phyloP scores from a whole-genome alignment of 2,329 filamentous ascomycete species.

The Claviceps sp. region DNA sequence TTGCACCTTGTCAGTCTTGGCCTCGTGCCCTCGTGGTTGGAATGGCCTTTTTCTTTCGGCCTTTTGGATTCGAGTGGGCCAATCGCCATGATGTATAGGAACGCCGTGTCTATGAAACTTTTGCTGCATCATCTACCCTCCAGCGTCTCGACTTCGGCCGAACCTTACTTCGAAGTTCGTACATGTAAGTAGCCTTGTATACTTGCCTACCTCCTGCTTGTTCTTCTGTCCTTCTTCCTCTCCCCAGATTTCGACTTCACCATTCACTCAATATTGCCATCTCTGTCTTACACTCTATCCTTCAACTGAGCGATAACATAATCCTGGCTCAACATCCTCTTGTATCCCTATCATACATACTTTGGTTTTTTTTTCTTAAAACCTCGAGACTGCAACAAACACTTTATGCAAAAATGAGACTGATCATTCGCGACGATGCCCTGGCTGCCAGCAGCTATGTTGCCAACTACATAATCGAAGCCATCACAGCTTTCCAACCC shows the following conservation, averaged over 20 bases:
- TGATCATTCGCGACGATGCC: constrained; percentile 68
- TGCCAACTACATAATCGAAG: constrained; percentile 69
- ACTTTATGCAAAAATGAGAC: constrained; percentile 44
- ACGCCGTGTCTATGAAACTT: background rate
- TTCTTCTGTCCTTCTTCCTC: background rate
- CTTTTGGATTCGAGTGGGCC: too few relatives aligned
- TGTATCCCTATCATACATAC: background rate
- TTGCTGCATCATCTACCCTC: background rate
- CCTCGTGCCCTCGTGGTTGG: background rate
- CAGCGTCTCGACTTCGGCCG: background rate
- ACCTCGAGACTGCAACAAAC: constrained; percentile 8
- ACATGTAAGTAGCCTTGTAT: background rate
- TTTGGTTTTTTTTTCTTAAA: background rate
- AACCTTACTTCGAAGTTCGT: background rate
- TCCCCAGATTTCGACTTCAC: background rate
- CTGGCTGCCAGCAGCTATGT: constrained; percentile 59
- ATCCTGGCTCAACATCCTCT: background rate
- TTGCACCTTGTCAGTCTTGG: too few relatives aligned
- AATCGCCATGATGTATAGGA: background rate
- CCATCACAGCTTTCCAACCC: constrained; percentile 65
- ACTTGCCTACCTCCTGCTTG: background rate
- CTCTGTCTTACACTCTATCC: background rate
- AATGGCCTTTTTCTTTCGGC: background rate
- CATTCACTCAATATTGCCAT: background rate
- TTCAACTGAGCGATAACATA: background rate